phyloP scores from a whole-genome alignment of 1,139 yeast genomes.

The Blastobotrys aristatus region DNA sequence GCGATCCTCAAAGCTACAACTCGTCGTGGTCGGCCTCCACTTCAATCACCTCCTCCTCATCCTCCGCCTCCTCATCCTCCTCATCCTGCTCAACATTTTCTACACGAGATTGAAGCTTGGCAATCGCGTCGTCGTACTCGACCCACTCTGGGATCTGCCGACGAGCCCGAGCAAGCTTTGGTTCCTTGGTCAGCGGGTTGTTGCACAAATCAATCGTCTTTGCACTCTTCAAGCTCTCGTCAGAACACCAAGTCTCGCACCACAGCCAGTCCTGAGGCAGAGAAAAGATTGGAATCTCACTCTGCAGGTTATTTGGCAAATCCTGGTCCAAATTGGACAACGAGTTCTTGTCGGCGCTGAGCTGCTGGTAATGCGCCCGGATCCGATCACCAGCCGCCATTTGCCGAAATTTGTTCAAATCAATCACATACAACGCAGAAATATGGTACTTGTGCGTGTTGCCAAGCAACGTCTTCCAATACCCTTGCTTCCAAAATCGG shows the following conservation, averaged over 20 bases:
- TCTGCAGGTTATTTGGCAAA: constrained; percentile 79
- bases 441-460: constrained; percentile 62
- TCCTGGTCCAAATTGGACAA: constrained; percentile 86
- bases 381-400: constrained; percentile 71
- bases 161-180: constrained; percentile 66
- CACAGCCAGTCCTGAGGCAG: constrained; percentile 82
- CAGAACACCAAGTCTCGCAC: constrained; percentile 95
- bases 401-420: constrained; percentile 59
- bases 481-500: constrained; percentile 91
- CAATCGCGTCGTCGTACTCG: constrained; percentile 52
- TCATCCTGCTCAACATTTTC: not conserved
- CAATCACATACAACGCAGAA: constrained; percentile 80
- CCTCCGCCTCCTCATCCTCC: constrained; percentile 17
- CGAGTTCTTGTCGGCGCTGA: constrained; percentile 75
- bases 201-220: constrained; percentile 80
- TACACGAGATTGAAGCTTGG: constrained; percentile 29
- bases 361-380: constrained; percentile 79
- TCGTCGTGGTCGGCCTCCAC: constrained; percentile 31
- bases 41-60: constrained; percentile 3
- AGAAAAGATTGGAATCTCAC: constrained; percentile 59
- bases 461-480: constrained; percentile 67
- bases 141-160: constrained; percentile 78
- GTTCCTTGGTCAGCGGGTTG: constrained; percentile 75
- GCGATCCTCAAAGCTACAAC: too few species aligned
- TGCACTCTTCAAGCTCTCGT: constrained; percentile 53